These are phyloP conservation scores for Sporothrix euskadiensis DNA, from an alignment of 2,329 filamentous ascomycete genomes.

Conservation along the genomic window DNA sequence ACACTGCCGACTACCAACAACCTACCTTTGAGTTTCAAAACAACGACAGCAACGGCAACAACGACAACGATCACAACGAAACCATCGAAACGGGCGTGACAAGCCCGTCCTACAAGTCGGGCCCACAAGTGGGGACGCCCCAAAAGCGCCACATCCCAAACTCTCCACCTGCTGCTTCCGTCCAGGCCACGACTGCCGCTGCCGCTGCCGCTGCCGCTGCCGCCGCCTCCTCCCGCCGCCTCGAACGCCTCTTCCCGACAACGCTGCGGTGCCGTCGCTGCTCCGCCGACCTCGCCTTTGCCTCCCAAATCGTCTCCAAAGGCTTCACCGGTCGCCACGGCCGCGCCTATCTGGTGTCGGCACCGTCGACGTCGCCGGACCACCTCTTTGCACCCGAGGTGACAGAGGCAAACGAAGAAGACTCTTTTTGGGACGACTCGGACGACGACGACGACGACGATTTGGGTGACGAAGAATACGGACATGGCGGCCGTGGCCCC, in stretches of 20 bases:
- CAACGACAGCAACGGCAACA: background rate
- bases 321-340: constrained; percentile 67
- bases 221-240: constrained; percentile 33
- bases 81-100: background rate
- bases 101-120: background rate
- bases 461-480: background rate
- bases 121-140: background rate
- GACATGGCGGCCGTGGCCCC: background rate
- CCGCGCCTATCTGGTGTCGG: constrained; percentile 60
- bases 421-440: constrained; percentile 10
- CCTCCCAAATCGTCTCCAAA: constrained; percentile 63
- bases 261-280: constrained; percentile 61
- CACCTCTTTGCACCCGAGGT: constrained; percentile 30
- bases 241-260: constrained; percentile 52
- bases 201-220: background rate
- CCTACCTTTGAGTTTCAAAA: background rate
- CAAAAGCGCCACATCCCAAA: background rate
- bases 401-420: background rate
- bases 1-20: background rate
- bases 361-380: constrained; percentile 28
- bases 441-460: background rate
- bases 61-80: background rate
- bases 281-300: constrained; percentile 61
- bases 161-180: background rate
- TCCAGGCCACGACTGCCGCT: background rate